Evolutionary conservation across 164 flowering plant species (phyloP).

Genomic region (Warburgia ugandensis): DNA sequence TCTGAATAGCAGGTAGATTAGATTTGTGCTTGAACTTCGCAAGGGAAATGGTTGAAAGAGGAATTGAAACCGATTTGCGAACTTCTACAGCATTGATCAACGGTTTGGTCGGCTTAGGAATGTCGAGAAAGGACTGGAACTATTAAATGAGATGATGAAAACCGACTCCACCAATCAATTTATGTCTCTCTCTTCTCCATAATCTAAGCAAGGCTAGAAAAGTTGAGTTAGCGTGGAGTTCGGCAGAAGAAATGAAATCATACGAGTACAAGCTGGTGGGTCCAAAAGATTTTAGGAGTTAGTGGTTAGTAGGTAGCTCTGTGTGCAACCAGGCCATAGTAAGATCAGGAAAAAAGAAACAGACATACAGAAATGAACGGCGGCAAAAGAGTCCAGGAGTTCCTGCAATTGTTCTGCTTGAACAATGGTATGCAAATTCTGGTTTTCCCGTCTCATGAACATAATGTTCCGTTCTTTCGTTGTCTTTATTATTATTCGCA

Average conservation of each 20-base stretch:
- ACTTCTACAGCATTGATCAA: slow-evolving; percentile 79
- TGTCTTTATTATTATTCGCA: no score
- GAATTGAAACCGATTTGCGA: slow-evolving; percentile 70
- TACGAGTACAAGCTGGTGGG: slow-evolving; percentile 35
- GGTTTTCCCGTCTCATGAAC: no score
- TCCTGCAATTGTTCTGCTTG: no score
- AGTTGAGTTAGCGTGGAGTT: slow-evolving; percentile 38
- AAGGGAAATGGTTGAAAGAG: slow-evolving; percentile 53
- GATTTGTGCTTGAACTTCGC: slow-evolving; percentile 39
- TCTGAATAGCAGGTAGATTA: slow-evolving; percentile 55
- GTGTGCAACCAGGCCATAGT: no score
- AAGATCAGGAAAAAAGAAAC: no score
- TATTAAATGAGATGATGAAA: slow-evolving; percentile 64
- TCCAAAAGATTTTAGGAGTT: slow-evolving; percentile 54
- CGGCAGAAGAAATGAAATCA: slow-evolving; percentile 56
- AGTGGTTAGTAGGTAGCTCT: no score
- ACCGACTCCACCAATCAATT: slow-evolving; percentile 48
- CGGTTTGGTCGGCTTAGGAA: slow-evolving; percentile 69
- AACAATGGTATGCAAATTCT: no score
- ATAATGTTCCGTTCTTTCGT: no score
- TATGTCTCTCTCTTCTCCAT: slow-evolving; percentile 54
- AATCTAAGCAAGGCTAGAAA: slow-evolving; percentile 60
- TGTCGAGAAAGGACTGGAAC: slow-evolving; percentile 46
- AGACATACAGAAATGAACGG: no score
- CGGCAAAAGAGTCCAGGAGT: no score